Base-by-base conservation (phyloP, 2,329 filamentous ascomycete species). In the Penicillium sp. region DNA sequence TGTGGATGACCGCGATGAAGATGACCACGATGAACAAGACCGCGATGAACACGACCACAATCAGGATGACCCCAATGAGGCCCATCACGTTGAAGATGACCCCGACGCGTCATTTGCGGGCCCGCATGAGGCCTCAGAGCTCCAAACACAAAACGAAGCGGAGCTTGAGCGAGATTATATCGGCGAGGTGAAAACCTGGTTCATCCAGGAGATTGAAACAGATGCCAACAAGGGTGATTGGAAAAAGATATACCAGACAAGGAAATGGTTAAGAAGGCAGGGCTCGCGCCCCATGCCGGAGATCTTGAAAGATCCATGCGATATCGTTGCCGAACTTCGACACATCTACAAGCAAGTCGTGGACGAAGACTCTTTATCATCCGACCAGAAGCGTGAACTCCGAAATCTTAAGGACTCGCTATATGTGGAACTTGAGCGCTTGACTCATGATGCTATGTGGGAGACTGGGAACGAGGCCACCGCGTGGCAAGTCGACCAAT, bases 401-500 rank as follows among this genome's bases (percentile, higher is more conserved):
- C 7, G 31, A 20, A 34, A 34, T 11, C 31, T 34, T 9, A 34
- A 18, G 14, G 31, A 34, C 5, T 34, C 31, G 1, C 8, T 34
- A 11, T 34, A 16, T 13, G 4, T 34, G 8, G 31, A 34, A 10
- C n/a, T 34, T 46, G 50, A 41, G 47, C 51, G 13, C 34, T 44
- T 8, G 47, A 46, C 18, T 14, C 31, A 14, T 27, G 37, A 9
- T n/a, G 41, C 4, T 31, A 48, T 20, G 40, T 20, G 16, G 14
- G 10, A 20, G 14, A 18, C 31, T 4, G 9, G n/a, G 4, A 16
- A 34, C 5, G 31, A 34, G 31, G 14, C 16, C 1, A 34, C 14
- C 16, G 31, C 43, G 5, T 46, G 10, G 16, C 31, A 52, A 13
- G 26, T 56, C 4, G 44, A 55, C 44, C 46, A 57, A 13, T 42